A percentile compares a stretch with the other conserved stretches of the same genome.
These are phyloP conservation scores for Cynara cardunculus DNA, from an alignment of 129 eudicot genomes.

Conservation along the genomic window DNA sequence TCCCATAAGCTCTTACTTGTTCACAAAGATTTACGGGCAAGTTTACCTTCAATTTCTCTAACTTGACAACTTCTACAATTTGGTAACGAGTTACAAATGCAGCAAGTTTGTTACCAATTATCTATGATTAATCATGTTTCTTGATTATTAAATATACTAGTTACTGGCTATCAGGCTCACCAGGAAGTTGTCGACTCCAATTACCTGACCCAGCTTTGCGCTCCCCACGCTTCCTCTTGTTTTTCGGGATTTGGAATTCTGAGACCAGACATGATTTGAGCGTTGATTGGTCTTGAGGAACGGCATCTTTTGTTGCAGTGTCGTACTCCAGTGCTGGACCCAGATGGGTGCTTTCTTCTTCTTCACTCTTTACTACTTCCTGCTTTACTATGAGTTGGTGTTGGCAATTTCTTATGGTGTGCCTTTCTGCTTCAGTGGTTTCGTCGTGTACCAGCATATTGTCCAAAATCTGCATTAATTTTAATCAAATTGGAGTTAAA, in stretches of 20 bases:
- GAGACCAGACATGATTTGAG: slow-evolving; percentile 38
- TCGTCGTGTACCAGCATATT: slow-evolving; percentile 49
- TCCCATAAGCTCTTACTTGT: slow-evolving; percentile 19
- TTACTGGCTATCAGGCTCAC: slow-evolving; percentile 56
- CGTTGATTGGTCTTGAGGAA: slow-evolving; percentile 35
- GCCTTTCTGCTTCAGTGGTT: slow-evolving; percentile 43
- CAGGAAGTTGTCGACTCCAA: slow-evolving; percentile 62
- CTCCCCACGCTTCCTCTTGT: slow-evolving; percentile 85
- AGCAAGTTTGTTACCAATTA: not conserved
- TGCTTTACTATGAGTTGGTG: slow-evolving; percentile 29
- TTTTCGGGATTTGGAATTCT: slow-evolving; percentile 57
- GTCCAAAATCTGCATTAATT: slow-evolving; percentile 64
- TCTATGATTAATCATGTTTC: slow-evolving; percentile 12
- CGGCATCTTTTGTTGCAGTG: slow-evolving; percentile 14
- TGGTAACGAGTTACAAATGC: slow-evolving; percentile 17
- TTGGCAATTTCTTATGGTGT: slow-evolving; percentile 17
- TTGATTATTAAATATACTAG: slow-evolving; percentile 8
- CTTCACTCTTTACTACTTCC: slow-evolving; percentile 37
- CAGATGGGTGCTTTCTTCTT: slow-evolving; percentile 41
- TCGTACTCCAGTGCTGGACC: slow-evolving; percentile 30
- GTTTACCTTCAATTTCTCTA: slow-evolving; percentile 14
- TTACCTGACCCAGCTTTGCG: slow-evolving; percentile 72
- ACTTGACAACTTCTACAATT: slow-evolving; percentile 8
- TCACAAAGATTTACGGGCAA: slow-evolving; percentile 15
- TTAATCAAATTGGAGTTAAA: not conserved